Conservation (phyloP, 495 filamentous ascomycete genomes). For the Sordaria brevicollis region DNA sequence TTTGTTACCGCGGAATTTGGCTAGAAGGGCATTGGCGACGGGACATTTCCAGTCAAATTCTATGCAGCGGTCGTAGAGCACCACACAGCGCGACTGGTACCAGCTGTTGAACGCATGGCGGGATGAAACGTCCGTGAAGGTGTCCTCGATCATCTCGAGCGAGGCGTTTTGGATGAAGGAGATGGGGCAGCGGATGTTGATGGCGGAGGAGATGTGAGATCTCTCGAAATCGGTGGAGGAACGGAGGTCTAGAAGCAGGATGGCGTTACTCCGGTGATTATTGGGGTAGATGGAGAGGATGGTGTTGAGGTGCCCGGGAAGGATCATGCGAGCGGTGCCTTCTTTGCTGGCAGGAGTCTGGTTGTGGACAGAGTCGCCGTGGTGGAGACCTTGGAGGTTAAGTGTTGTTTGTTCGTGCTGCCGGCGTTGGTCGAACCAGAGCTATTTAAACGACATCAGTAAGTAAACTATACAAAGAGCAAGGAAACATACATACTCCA, state of each 20-base stretch:
- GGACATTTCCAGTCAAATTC: constrained; percentile 39
- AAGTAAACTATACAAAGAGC: background rate
- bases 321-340: constrained; percentile 28
- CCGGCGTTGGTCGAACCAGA: constrained; percentile 37
- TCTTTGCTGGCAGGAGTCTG: constrained; percentile 13
- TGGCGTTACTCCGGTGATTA: constrained; percentile 23
- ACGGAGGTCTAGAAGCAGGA: constrained; percentile 35
- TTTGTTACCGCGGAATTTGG: constrained; percentile 25
- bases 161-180: constrained; percentile 30
- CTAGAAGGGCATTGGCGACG: constrained; percentile 27
- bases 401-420: constrained; percentile 28
- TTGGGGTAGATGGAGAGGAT: constrained; percentile 33
- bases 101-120: constrained; percentile 34
- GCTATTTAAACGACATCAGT: constrained; percentile 5
- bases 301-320: constrained; percentile 36
- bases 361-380: constrained; percentile 13
- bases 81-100: constrained; percentile 31
- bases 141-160: constrained; percentile 39
- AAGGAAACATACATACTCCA: background rate
- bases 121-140: constrained; percentile 33
- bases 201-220: constrained; percentile 36
- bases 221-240: constrained; percentile 31
- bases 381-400: constrained; percentile 26
- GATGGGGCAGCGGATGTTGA: constrained; percentile 36
- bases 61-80: constrained; percentile 37